These are phyloP conservation scores for Leccinum aurantiacum DNA, from an alignment of 768 basidiomycete species.

Conservation along the genomic window DNA sequence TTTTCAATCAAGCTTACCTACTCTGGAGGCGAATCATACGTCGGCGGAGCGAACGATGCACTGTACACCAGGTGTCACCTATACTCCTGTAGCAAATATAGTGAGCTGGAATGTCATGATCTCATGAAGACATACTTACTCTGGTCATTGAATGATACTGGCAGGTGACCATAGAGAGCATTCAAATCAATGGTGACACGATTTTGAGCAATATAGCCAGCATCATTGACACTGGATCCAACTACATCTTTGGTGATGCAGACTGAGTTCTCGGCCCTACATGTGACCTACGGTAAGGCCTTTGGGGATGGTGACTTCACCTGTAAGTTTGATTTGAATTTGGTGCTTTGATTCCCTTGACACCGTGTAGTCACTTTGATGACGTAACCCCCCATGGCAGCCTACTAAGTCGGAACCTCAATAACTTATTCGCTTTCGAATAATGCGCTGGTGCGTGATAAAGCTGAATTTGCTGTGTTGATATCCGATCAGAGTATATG, in stretches of 20 bases:
- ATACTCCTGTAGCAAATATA: conserved; percentile 24
- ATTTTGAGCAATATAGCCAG: conserved; percentile 7
- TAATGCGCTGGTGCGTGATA: no score
- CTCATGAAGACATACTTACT: not conserved
- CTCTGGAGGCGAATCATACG: conserved; percentile 35
- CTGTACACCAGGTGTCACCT: conserved; percentile 42
- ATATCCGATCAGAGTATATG: no score
- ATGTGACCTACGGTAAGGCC: conserved; percentile 13
- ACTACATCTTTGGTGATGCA: conserved; percentile 8
- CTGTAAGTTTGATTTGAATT: conserved; percentile 13
- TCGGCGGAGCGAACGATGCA: conserved; percentile 42
- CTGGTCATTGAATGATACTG: conserved; percentile 10
- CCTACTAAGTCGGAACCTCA: no score
- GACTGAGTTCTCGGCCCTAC: conserved; percentile 4
- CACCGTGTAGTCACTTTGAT: conserved; percentile 8
- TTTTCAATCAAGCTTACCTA: conserved; percentile 21
- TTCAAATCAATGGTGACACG: conserved; percentile 1
- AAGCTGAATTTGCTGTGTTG: no score
- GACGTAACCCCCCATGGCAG: no score
- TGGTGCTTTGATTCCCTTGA: not conserved
- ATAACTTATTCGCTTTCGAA: no score
- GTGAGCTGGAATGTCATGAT: conserved; percentile 10
- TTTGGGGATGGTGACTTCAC: conserved; percentile 32
- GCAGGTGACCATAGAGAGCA: conserved; percentile 12
- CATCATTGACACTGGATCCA: conserved; percentile 25